Evolutionary conservation across 2,329 filamentous ascomycete genomes (phyloP), one percentile per base, ranked within the genome.

Genomic region (Epichloe scottii): DNA sequence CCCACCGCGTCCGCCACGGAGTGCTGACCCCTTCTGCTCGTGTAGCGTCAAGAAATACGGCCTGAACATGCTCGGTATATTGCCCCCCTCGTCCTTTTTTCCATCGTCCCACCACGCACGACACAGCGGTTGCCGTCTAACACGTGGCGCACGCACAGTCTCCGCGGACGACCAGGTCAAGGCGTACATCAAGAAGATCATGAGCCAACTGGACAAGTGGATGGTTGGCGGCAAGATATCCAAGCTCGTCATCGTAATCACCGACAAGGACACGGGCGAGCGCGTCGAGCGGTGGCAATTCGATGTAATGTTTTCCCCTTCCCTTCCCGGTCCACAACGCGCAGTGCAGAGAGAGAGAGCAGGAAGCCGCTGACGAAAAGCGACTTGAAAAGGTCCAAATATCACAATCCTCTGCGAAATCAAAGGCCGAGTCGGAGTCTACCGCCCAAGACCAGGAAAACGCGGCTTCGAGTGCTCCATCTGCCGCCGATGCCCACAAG

Each of bases 171-270:
- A 97, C 73, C 91, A 98, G 71, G 93, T 98, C 65, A 95, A 95
- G 70, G 89, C 90, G 34, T 98, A 98, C 71, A 95, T 98, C 75
- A 96, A 95, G 70, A 95, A 94, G 71, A 97, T 98, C 72, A 98
- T 96, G 90, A 84, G 84, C 30, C 93, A 98, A 70, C 81, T 98
- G 53, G 91, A 94, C 72, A 89, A 88, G 66, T 98, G 93, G 93
- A 97, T 97, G 89, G 77, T 89, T 49, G 87, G 86, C 60, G 89
- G 90, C 66, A 97, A 98, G 71, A 96, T 98, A 65, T 94, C 88
- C 49, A 96, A 95, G 69, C 81, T 98, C 12, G 90, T 98, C 53
- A 86, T 98, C 49, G 93, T 98, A 46, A 90, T 98, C 59, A 96
- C 91, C 34, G 87, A 87, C 73, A 97, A 96, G 69, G 93, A 98